Evolutionary conservation across 1,139 yeast genomes (phyloP).

Genomic region (Yamadazyma sp.): DNA sequence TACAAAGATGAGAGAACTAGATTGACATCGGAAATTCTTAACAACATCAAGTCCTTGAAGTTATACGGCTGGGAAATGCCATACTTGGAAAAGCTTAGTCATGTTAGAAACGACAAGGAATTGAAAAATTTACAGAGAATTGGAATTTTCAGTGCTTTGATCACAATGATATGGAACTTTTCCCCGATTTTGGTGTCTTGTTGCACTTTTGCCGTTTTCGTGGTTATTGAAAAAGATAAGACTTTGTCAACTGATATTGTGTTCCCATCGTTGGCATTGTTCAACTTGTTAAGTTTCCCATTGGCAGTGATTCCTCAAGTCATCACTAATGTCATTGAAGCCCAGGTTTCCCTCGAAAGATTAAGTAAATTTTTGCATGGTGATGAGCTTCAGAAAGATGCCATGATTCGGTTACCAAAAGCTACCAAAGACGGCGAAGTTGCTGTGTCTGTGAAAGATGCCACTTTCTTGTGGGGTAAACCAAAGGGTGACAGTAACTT

Average conservation of each 20-base stretch:
- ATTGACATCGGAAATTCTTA: constrained; percentile 79
- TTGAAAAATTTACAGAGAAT: constrained; percentile 72
- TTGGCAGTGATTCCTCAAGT: constrained; percentile 93
- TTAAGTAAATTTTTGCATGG: constrained; percentile 69
- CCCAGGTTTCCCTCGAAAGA: constrained; percentile 83
- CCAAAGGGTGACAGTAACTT: constrained; percentile 54
- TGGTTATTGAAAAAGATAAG: constrained; percentile 54
- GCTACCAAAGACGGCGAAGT: constrained; percentile 59
- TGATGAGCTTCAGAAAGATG: constrained; percentile 80
- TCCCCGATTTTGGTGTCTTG: constrained; percentile 93
- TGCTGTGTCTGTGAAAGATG: constrained; percentile 67
- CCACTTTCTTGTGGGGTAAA: constrained; percentile 87
- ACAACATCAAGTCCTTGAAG: constrained; percentile 88
- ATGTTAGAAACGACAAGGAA: constrained; percentile 89
- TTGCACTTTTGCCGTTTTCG: constrained; percentile 84
- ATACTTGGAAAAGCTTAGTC: constrained; percentile 65
- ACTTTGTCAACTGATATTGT: constrained; percentile 90
- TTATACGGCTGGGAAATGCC: constrained; percentile 95
- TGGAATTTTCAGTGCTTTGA: constrained; percentile 73
- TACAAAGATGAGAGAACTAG: constrained; percentile 51
- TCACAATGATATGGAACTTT: constrained; percentile 77
- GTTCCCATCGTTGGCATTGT: constrained; percentile 89
- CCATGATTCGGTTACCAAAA: constrained; percentile 61
- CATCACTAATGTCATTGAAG: constrained; percentile 81
- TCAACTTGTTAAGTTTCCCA: constrained; percentile 86